phyloP scores from a whole-genome alignment of 208 protist genomes.

The Leishmania guyanensis region DNA sequence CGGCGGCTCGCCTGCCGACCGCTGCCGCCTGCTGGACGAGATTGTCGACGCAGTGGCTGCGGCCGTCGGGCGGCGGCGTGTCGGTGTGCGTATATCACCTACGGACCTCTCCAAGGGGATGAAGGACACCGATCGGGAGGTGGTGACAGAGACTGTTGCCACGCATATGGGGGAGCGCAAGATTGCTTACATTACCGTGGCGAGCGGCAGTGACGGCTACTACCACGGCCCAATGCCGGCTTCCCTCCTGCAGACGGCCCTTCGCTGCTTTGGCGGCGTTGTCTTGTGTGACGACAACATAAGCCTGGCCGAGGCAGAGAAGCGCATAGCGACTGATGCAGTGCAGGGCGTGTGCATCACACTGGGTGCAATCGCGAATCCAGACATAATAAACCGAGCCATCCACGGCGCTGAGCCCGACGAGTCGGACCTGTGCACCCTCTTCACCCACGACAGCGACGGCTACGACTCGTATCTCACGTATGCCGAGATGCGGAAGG shows the following conservation, averaged over 20 bases:
- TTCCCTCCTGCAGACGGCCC: background rate
- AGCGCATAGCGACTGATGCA: background rate
- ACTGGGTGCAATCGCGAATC: constrained; percentile 46
- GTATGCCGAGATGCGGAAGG: background rate
- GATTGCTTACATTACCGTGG: constrained; percentile 30
- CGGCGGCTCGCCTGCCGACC: constrained; percentile 71
- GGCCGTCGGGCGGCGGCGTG: constrained; percentile 30
- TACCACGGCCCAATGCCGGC: constrained; percentile 31
- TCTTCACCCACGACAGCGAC: constrained; percentile 21
- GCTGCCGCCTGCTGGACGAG: constrained; percentile 49
- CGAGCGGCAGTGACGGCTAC: constrained; percentile 19
- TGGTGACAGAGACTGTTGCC: constrained; percentile 23
- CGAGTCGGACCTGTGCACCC: constrained; percentile 8
- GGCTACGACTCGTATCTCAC: constrained; percentile 18
- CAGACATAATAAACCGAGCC: constrained; percentile 51
- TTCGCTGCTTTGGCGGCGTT: background rate
- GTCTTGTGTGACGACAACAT: constrained; percentile 37
- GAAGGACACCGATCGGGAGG: constrained; percentile 12
- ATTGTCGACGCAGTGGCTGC: constrained; percentile 51
- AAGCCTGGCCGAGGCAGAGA: constrained; percentile 20
- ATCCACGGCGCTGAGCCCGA: constrained; percentile 12
- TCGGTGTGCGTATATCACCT: constrained; percentile 52
- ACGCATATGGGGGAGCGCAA: constrained; percentile 16
- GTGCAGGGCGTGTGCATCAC: constrained; percentile 41
- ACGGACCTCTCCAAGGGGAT: constrained; percentile 23